A percentile compares a stretch with the other conserved stretches of the same genome.
Evolutionary conservation across 306 rosid species (phyloP).

Genomic region (Trifolium subterraneum): DNA sequence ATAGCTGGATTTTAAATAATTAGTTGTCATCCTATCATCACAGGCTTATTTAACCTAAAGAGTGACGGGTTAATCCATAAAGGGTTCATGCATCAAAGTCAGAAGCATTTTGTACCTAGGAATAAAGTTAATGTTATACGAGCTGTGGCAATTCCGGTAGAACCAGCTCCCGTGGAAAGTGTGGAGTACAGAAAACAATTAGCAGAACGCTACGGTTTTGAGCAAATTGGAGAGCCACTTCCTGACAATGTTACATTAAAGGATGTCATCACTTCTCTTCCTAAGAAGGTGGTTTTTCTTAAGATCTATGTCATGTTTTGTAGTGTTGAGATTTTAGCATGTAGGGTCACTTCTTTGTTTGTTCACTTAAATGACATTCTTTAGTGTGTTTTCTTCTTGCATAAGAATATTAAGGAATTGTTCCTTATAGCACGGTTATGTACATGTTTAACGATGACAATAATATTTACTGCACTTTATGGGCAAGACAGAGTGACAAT

Average conservation of each 20-base stretch:
- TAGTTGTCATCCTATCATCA: conserved; percentile 41
- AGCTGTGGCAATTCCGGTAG: conserved; percentile 79
- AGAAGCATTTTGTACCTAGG: conserved; percentile 40
- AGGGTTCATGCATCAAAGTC: conserved; percentile 50
- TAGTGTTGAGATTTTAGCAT: conserved; percentile 9
- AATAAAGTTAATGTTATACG: conserved; percentile 53
- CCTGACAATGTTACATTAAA: conserved; percentile 74
- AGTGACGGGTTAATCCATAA: conserved; percentile 47
- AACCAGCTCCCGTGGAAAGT: conserved; percentile 59
- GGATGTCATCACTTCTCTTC: conserved; percentile 80
- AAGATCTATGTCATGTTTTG: conserved; percentile 19
- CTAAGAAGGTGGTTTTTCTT: conserved; percentile 67
- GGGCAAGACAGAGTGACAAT: conserved; percentile 6
- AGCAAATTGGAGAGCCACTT: conserved; percentile 78
- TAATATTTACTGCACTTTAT: conserved; percentile 25
- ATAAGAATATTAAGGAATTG: conserved; percentile 15
- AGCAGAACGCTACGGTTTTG: conserved; percentile 82
- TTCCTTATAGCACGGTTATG: conserved; percentile 13
- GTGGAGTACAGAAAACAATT: conserved; percentile 69
- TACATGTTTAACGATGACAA: not conserved
- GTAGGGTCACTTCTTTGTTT: conserved; percentile 8
- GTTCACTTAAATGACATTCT: conserved; percentile 10
- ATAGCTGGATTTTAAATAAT: conserved; percentile 26
- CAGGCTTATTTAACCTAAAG: conserved; percentile 57
- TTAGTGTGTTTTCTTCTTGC: conserved; percentile 23